A percentile compares a stretch with the other conserved stretches of the same genome.
Evolutionary conservation across 23 red algal species (phyloP).

Genomic region (Gracilaria domingensis): DNA sequence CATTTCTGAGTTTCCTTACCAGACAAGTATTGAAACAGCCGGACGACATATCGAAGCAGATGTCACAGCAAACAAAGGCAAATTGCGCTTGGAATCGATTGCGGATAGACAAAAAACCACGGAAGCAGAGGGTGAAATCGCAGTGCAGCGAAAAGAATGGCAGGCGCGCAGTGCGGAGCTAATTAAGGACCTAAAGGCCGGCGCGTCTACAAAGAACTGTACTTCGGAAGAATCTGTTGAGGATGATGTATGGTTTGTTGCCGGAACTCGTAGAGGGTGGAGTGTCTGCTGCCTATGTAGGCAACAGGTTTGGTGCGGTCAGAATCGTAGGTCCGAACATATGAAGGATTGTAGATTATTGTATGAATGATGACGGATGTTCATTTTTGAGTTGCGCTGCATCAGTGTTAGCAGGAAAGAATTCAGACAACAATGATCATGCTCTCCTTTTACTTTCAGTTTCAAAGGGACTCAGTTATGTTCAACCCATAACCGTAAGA

Average conservation of each 20-base stretch:
- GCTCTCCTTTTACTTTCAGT: too few relatives aligned
- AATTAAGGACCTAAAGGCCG: neutral
- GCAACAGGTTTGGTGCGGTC: neutral
- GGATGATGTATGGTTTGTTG: neutral
- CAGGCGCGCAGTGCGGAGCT: neutral
- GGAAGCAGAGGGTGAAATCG: constrained; percentile 3
- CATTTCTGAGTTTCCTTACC: neutral
- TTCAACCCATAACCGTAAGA: too few relatives aligned
- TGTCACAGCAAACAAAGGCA: neutral
- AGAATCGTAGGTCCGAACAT: constrained; percentile 9
- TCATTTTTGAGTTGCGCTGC: neutral
- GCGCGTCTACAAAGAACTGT: neutral
- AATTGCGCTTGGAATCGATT: neutral
- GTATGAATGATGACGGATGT: neutral
- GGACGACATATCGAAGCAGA: constrained; percentile 26
- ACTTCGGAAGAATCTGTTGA: neutral
- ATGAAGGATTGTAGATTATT: neutral
- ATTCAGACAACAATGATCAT: too few relatives aligned
- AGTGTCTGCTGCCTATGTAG: constrained; percentile 17
- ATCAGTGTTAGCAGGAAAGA: too few relatives aligned
- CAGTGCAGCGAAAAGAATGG: constrained; percentile 5
- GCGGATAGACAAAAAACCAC: neutral
- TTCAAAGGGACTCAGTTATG: too few relatives aligned
- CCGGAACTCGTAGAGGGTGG: neutral
- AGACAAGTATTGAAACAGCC: neutral